Evolutionary conservation across 768 basidiomycete genomes (phyloP).

Genomic region (Mycena vulgaris): DNA sequence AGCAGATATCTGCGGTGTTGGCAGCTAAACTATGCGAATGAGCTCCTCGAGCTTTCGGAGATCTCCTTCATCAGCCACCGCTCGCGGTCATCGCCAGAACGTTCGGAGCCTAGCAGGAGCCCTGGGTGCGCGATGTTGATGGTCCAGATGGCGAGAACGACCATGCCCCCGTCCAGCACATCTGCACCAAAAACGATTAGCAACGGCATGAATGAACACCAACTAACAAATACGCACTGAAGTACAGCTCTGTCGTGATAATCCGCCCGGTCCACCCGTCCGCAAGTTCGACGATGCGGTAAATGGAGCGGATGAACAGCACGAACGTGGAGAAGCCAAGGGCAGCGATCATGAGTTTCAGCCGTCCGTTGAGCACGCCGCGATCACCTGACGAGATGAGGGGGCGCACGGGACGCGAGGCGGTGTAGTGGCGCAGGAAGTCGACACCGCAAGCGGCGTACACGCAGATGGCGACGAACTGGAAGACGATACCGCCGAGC

Average conservation of each 20-base stretch:
- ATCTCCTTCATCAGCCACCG: constrained; percentile 1
- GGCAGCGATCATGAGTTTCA: constrained; percentile 51
- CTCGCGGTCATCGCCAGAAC: background rate
- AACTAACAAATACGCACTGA: constrained; percentile 43
- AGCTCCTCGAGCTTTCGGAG: background rate
- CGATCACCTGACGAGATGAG: background rate
- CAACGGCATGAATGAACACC: background rate
- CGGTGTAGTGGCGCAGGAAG: constrained; percentile 59
- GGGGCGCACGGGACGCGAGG: constrained; percentile 49
- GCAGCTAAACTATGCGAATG: background rate
- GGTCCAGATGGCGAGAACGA: constrained; percentile 6
- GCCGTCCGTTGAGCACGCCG: constrained; percentile 8
- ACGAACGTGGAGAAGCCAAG: constrained; percentile 57
- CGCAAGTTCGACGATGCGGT: constrained; percentile 66
- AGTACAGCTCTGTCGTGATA: constrained; percentile 63
- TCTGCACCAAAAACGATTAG: background rate
- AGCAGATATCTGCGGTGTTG: too few species aligned
- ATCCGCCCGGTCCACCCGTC: constrained; percentile 68
- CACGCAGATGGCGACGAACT: constrained; percentile 62
- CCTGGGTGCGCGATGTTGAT: constrained; percentile 18
- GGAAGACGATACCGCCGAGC: constrained; percentile 75
- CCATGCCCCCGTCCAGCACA: constrained; percentile 14
- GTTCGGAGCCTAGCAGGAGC: background rate
- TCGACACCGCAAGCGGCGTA: constrained; percentile 60
- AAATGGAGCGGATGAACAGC: constrained; percentile 67